A percentile compares a stretch with the other conserved stretches of the same genome.
These are phyloP conservation scores for Zymoseptoria ardabiliae DNA, from an alignment of 2,329 filamentous ascomycete species.

Conservation along the genomic window DNA sequence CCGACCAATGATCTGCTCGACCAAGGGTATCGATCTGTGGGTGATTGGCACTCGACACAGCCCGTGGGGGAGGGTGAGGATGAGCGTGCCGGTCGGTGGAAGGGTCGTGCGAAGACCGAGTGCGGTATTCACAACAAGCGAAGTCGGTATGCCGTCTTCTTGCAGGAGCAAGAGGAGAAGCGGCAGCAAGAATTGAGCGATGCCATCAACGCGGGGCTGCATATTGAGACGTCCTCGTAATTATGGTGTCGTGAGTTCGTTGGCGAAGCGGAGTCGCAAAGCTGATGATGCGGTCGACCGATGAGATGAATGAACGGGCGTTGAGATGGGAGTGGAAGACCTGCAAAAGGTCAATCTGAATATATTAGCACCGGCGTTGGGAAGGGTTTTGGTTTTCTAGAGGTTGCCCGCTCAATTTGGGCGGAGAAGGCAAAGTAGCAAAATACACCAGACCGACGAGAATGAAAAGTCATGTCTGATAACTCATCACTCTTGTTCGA, in stretches of 20 bases:
- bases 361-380: constrained; percentile 8
- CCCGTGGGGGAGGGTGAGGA: constrained; percentile 88
- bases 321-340: constrained; percentile 2
- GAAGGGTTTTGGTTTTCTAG: background rate
- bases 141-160: constrained; percentile 81
- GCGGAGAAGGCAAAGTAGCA: background rate
- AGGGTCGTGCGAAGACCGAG: constrained; percentile 91
- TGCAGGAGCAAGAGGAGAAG: constrained; percentile 66
- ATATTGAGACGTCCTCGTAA: constrained; percentile 25
- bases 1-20: constrained; percentile 91
- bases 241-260: background rate
- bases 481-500: background rate
- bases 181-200: constrained; percentile 48
- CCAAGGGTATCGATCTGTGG: constrained; percentile 93
- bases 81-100: constrained; percentile 93
- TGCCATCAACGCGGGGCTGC: constrained; percentile 29
- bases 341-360: constrained; percentile 1
- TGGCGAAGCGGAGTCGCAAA: background rate
- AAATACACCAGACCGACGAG: background rate
- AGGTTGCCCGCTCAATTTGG: background rate
- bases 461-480: background rate
- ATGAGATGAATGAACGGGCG: constrained; percentile 4
- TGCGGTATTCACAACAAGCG: constrained; percentile 99
- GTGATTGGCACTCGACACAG: constrained; percentile 94
- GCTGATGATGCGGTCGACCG: constrained; percentile 11